Evolutionary conservation across 805 yeast species (phyloP).

Genomic region (Jamesozyma jinghongensis): DNA sequence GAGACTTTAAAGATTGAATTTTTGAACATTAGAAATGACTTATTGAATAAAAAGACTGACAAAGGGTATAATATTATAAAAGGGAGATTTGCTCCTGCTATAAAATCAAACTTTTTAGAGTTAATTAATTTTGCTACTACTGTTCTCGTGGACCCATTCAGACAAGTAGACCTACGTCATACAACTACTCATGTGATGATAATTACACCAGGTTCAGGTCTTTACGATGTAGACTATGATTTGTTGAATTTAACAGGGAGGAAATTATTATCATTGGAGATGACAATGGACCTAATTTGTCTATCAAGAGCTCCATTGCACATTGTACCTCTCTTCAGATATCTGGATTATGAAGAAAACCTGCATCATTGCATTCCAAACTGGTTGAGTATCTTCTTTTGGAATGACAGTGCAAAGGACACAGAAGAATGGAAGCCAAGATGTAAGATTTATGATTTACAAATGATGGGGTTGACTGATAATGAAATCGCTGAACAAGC

Average conservation of each 20-base stretch:
- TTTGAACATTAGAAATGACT: slow-evolving; percentile 68
- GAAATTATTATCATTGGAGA: slow-evolving; percentile 66
- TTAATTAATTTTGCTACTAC: slow-evolving; percentile 80
- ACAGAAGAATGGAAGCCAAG: slow-evolving; percentile 77
- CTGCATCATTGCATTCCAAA: slow-evolving; percentile 77
- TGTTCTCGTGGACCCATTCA: slow-evolving; percentile 63
- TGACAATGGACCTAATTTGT: slow-evolving; percentile 83
- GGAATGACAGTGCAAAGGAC: slow-evolving; percentile 47
- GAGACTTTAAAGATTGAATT: slow-evolving; percentile 76
- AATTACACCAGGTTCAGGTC: slow-evolving; percentile 86
- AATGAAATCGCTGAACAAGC: slow-evolving; percentile 63
- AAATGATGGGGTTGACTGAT: slow-evolving; percentile 98
- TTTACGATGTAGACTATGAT: slow-evolving; percentile 83
- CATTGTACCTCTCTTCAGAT: slow-evolving; percentile 80
- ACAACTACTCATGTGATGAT: slow-evolving; percentile 86
- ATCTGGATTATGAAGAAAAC: slow-evolving; percentile 41
- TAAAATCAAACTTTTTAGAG: slow-evolving; percentile 82
- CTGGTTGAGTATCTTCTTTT: slow-evolving; percentile 92
- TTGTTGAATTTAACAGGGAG: slow-evolving; percentile 66
- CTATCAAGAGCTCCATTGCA: slow-evolving; percentile 87
- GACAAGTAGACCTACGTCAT: slow-evolving; percentile 78
- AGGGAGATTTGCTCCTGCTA: slow-evolving; percentile 72
- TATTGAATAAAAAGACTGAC: slow-evolving; percentile 38
- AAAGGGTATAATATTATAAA: slow-evolving; percentile 33
- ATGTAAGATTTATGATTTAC: slow-evolving; percentile 88